These are phyloP conservation scores for Trichoderma breve DNA, from an alignment of 2,329 filamentous ascomycete species.

Conservation along the genomic window DNA sequence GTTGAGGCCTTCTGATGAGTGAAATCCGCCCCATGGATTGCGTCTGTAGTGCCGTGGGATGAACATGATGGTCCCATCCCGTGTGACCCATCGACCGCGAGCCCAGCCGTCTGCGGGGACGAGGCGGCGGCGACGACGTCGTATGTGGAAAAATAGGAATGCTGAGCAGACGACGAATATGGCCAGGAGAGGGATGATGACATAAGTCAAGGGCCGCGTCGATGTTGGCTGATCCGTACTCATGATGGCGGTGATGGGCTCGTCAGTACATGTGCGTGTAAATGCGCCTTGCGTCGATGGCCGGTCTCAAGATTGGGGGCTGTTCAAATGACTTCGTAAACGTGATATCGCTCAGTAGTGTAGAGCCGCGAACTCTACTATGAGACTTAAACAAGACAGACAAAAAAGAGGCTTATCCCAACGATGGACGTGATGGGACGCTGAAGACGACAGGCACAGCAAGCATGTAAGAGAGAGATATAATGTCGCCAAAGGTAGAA, in stretches of 20 bases:
- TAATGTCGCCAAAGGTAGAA: background rate
- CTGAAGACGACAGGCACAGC: background rate
- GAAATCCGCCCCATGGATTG: slow-evolving; percentile 27
- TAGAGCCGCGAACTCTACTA: background rate
- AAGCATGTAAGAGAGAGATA: background rate
- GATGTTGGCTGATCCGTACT: slow-evolving; percentile 32
- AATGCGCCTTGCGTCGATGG: background rate
- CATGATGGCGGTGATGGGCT: background rate
- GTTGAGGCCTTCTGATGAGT: slow-evolving; percentile 55
- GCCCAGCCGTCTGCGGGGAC: slow-evolving; percentile 20
- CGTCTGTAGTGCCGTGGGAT: slow-evolving; percentile 14
- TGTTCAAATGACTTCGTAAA: background rate
- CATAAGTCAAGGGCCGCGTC: slow-evolving; percentile 55
- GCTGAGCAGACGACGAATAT: slow-evolving; percentile 41
- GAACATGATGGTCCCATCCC: slow-evolving; percentile 29
- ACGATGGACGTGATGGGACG: too few relatives aligned
- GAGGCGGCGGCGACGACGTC: slow-evolving; percentile 32
- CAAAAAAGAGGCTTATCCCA: background rate
- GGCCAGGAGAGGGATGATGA: slow-evolving; percentile 50
- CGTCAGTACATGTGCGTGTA: background rate
- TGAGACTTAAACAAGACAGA: background rate
- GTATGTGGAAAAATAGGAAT: slow-evolving; percentile 43
- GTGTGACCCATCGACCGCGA: slow-evolving; percentile 17
- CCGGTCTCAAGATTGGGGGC: background rate
- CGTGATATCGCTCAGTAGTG: background rate